A percentile compares a stretch with the other conserved stretches of the same genome.
Conservation (phyloP, 139 green algal genomes). For the Haematococcus lacustris region DNA sequence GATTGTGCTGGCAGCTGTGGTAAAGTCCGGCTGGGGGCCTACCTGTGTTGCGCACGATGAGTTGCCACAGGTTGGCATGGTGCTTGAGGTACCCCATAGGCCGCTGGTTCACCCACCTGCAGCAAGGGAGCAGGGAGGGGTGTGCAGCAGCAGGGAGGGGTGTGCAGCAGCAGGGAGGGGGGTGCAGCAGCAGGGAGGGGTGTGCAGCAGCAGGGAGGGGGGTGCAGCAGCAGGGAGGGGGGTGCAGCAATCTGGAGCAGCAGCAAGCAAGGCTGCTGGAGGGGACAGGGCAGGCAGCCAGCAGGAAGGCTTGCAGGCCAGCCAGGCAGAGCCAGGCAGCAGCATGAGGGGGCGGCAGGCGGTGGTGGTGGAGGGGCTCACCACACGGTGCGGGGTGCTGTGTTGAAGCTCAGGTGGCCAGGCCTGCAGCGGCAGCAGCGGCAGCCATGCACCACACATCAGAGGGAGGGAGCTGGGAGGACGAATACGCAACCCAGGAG, state of each 20-base stretch:
- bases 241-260: too few relatives aligned
- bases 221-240: too few relatives aligned
- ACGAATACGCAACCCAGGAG: too few relatives aligned
- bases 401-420: conserved; percentile 18
- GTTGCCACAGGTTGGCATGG: conserved; percentile 15
- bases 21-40: conserved; percentile 5
- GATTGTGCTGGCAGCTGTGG: too few relatives aligned
- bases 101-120: conserved; percentile 22
- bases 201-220: too few relatives aligned
- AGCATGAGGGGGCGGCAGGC: background rate
- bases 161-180: too few relatives aligned
- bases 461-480: background rate
- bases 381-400: background rate
- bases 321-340: background rate
- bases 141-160: too few relatives aligned
- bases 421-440: background rate
- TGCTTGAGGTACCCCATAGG: conserved; percentile 24
- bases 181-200: too few relatives aligned
- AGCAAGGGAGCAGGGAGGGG: background rate
- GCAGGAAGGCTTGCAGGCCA: too few relatives aligned
- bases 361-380: background rate
- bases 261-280: background rate
- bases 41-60: conserved; percentile 40
- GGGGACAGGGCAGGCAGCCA: too few relatives aligned
- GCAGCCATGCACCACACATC: too few relatives aligned